Percentiles rank a stretch among this genome's conserved stretches.
phyloP scores from a whole-genome alignment of 1,139 yeast genomes.

The Debaryomyces sp. region DNA sequence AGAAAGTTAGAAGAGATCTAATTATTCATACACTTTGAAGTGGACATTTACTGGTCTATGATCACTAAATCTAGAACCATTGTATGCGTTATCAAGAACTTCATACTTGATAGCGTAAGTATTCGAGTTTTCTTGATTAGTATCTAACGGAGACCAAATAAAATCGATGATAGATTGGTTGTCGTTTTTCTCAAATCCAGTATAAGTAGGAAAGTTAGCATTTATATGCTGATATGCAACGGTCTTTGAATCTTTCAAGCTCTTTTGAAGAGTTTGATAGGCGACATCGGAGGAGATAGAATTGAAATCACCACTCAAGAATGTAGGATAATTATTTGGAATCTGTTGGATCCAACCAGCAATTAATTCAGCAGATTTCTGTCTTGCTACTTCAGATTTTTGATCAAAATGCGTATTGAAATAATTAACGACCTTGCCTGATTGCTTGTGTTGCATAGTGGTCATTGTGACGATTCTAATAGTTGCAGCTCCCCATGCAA shows the following conservation, averaged over 20 bases:
- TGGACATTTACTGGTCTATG: conserved; percentile 47
- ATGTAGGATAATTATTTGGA: conserved; percentile 33
- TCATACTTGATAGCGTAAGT: conserved; percentile 33
- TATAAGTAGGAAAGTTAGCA: conserved; percentile 35
- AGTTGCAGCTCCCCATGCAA: conserved; percentile 46
- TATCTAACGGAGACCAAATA: conserved; percentile 29
- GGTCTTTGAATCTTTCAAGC: conserved; percentile 22
- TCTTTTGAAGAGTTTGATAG: conserved; percentile 33
- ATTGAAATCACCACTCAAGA: conserved; percentile 45
- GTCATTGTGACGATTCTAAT: conserved; percentile 46
- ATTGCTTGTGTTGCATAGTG: conserved; percentile 26
- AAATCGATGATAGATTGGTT: conserved; percentile 28
- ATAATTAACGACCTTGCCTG: conserved; percentile 30
- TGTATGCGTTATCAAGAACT: conserved; percentile 32
- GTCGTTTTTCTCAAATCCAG: conserved; percentile 39
- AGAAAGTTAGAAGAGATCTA: not conserved
- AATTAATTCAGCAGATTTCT: conserved; percentile 31
- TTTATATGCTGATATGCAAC: conserved; percentile 24
- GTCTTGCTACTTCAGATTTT: conserved; percentile 41
- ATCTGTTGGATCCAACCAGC: conserved; percentile 31
- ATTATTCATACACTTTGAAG: conserved; percentile 14
- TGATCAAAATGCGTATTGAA: conserved; percentile 52
- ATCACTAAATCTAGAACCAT: conserved; percentile 38
- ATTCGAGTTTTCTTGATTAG: conserved; percentile 12
- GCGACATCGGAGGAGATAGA: conserved; percentile 32